Percentiles rank a stretch among this genome's conserved stretches.
Evolutionary conservation across 2,329 filamentous ascomycete genomes (phyloP).

Genomic region (Stachybotrys chlorohalonatus): DNA sequence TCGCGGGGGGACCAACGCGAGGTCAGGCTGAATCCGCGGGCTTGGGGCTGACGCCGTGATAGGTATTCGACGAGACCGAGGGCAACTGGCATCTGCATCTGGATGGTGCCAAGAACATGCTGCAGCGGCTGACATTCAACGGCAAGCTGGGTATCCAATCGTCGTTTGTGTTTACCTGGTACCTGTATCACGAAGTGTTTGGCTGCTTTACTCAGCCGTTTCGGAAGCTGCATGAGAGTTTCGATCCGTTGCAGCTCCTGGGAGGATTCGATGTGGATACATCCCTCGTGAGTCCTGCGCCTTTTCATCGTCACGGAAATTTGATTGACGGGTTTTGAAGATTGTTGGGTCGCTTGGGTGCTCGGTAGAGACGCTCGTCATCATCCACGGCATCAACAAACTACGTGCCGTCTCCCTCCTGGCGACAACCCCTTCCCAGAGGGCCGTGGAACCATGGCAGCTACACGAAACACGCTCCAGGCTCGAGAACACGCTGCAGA

Average conservation of each 20-base stretch:
- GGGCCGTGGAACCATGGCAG: background rate
- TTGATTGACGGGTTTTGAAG: conserved; percentile 10
- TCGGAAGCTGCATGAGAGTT: background rate
- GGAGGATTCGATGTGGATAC: conserved; percentile 3
- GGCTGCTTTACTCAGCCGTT: conserved; percentile 31
- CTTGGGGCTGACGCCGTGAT: background rate
- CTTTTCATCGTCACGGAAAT: background rate
- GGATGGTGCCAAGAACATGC: conserved; percentile 29
- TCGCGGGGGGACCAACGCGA: background rate
- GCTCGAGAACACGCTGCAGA: conserved; percentile 4
- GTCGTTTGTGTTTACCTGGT: conserved; percentile 35
- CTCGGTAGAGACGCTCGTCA: conserved; percentile 33
- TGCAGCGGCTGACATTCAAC: conserved; percentile 16
- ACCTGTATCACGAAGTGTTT: conserved; percentile 36
- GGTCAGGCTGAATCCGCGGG: background rate
- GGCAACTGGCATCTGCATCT: conserved; percentile 36
- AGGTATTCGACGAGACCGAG: conserved; percentile 40
- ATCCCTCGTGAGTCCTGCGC: conserved; percentile 2
- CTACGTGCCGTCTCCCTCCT: conserved; percentile 10
- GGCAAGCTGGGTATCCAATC: conserved; percentile 12
- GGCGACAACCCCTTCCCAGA: background rate
- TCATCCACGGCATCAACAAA: conserved; percentile 33
- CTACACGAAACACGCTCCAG: conserved; percentile 4
- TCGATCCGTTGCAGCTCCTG: background rate
- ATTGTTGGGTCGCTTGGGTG: conserved; percentile 39